Evolutionary conservation across 192 early-diverging fungal species (phyloP).

Genomic region (Helicostylum pulchrum): DNA sequence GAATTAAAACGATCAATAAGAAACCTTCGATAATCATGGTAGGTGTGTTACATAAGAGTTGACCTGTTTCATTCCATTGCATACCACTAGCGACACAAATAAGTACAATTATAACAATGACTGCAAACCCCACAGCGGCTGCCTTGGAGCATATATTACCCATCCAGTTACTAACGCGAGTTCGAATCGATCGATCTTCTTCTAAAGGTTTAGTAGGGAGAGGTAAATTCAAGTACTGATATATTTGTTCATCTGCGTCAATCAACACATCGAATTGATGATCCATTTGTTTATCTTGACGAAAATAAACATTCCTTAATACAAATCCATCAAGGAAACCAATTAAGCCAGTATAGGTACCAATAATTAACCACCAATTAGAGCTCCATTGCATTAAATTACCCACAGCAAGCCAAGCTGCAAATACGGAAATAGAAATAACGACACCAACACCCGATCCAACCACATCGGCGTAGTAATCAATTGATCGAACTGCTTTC

Average conservation of each 20-base stretch:
- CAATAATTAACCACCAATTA: slow-evolving; percentile 28
- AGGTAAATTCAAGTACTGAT: slow-evolving; percentile 7
- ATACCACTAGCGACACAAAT: slow-evolving; percentile 17
- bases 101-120: slow-evolving; percentile 6
- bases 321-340: slow-evolving; percentile 24
- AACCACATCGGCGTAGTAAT: slow-evolving; percentile 24
- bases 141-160: slow-evolving; percentile 10
- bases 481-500: slow-evolving; percentile 3
- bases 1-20: slow-evolving; percentile 21
- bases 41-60: slow-evolving; percentile 21
- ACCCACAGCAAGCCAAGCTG: slow-evolving; percentile 15
- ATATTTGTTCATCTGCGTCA: slow-evolving; percentile 2
- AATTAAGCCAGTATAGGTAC: slow-evolving; percentile 26
- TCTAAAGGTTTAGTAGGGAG: background rate
- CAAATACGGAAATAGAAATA: slow-evolving; percentile 11
- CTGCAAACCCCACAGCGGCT: background rate
- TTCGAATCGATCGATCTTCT: background rate
- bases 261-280: slow-evolving; percentile 11
- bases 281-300: slow-evolving; percentile 10
- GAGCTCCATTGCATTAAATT: slow-evolving; percentile 8
- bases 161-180: background rate
- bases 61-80: slow-evolving; percentile 21
- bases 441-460: slow-evolving; percentile 17
- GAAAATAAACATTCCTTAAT: slow-evolving; percentile 17
- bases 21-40: slow-evolving; percentile 25